phyloP scores from a whole-genome alignment of 2,329 filamentous ascomycete species.

The Fusarium albosuccineum region DNA sequence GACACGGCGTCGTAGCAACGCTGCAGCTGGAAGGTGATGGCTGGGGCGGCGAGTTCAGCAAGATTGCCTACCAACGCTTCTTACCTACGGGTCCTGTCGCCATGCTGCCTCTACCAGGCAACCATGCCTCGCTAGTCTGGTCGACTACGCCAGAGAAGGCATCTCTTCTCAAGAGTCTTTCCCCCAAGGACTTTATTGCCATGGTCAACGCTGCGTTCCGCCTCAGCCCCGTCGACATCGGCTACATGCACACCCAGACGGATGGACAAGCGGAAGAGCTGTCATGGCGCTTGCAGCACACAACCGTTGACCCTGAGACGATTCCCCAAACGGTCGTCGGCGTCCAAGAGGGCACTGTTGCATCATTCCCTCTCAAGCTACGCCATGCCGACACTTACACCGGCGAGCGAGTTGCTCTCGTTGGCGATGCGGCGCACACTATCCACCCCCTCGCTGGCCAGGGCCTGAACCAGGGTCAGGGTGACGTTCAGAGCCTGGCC shows the following conservation, averaged over 20 bases:
- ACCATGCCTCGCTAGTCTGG: slow-evolving; percentile 90
- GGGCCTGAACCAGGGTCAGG: slow-evolving; percentile 93
- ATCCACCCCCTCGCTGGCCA: slow-evolving; percentile 95
- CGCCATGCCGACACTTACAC: slow-evolving; percentile 96
- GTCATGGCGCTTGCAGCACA: slow-evolving; percentile 84
- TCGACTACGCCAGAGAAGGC: slow-evolving; percentile 88
- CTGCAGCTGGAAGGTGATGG: slow-evolving; percentile 76
- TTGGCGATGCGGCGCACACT: slow-evolving; percentile 95
- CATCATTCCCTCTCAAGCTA: slow-evolving; percentile 91
- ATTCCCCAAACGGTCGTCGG: slow-evolving; percentile 76
- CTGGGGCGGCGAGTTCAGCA: slow-evolving; percentile 66
- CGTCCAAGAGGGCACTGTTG: slow-evolving; percentile 83
- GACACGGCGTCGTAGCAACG: slow-evolving; percentile 92
- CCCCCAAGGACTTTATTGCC: slow-evolving; percentile 79
- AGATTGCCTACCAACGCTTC: slow-evolving; percentile 95
- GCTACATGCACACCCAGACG: slow-evolving; percentile 79
- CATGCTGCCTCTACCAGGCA: slow-evolving; percentile 88
- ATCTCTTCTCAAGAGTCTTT: slow-evolving; percentile 80
- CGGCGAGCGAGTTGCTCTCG: slow-evolving; percentile 87
- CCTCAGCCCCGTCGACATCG: slow-evolving; percentile 81
- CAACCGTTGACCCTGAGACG: slow-evolving; percentile 63
- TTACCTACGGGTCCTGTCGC: slow-evolving; percentile 92
- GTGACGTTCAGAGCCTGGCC: slow-evolving; percentile 84
- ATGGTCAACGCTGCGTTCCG: slow-evolving; percentile 96
- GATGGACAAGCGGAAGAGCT: slow-evolving; percentile 79